phyloP scores from a whole-genome alignment of 306 rosid genomes.

The Fagus crenata region DNA sequence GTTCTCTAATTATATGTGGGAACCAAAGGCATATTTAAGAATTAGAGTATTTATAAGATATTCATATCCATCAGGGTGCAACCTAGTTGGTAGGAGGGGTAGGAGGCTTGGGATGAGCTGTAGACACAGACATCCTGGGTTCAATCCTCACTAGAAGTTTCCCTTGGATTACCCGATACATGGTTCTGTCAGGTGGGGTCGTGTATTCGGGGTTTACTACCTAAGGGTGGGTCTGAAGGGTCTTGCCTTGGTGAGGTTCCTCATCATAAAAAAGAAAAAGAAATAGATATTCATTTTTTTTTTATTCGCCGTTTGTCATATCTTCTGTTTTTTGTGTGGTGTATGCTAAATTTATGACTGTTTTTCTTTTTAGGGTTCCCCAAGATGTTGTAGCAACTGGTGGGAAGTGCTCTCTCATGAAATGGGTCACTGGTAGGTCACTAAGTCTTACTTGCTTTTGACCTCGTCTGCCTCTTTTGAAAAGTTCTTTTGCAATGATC shows the following conservation, averaged over 20 bases:
- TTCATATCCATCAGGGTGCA: background rate
- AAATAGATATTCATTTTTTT: too few relatives aligned
- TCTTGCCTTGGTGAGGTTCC: too few relatives aligned
- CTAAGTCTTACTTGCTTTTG: slow-evolving; percentile 9
- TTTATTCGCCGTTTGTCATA: background rate
- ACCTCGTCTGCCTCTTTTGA: background rate
- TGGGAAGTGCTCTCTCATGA: slow-evolving; percentile 75
- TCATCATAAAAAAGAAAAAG: too few relatives aligned
- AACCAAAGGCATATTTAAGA: background rate
- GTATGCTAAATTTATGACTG: slow-evolving; percentile 16
- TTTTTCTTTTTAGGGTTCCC: slow-evolving; percentile 65
- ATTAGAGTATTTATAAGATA: background rate
- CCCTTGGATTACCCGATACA: too few relatives aligned
- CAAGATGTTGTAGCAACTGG: slow-evolving; percentile 97
- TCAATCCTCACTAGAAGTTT: too few relatives aligned
- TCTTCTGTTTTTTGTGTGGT: background rate
- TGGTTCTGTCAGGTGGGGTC: too few relatives aligned
- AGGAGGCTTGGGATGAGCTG: too few relatives aligned
- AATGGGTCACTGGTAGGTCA: slow-evolving; percentile 82
- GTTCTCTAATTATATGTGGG: background rate
- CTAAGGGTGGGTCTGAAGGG: too few relatives aligned
- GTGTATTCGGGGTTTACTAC: too few relatives aligned
- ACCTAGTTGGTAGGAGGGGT: too few relatives aligned
- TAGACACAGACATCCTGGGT: too few relatives aligned
- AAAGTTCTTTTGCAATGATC: background rate